Evolutionary conservation across 805 yeast species (phyloP), one percentile per base, ranked within the genome.

Genomic region (Wickerhamomyces pijperi): DNA sequence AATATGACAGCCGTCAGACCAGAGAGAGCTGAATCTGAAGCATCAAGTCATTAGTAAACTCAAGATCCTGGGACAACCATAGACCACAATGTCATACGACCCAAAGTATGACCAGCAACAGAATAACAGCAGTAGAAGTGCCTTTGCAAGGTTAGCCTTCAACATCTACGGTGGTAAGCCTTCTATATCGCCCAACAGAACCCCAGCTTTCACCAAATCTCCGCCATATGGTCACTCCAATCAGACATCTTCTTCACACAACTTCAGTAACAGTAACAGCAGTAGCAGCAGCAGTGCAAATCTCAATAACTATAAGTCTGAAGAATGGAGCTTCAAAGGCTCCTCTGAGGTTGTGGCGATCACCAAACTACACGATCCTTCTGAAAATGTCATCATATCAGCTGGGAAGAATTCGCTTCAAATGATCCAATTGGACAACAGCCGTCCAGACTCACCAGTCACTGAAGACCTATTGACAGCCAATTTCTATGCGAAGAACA

Each of bases 141-240:
- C 55, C 0, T 56, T 73, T 42, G 74, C 80, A 4, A 62, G 76
- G 35, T 67, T 76, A 54, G 80, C 82, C 0, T 75, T 72, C 60
- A 71, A 74, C 47, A 72, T 75, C 29, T 76, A 76, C 53, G 80
- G 29, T 8, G 29, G 80, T 16, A 43, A 41, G 39, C 40, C 53
- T 7, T 46, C 55, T 3, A 39, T 45, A 1, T 44, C 52, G 5
- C 39, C 49, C 14, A 31, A 31, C 19, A 39, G 45, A 23, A 31
- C 47, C 20, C 42, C 46, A 5, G n/a, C 32, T 15, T 42, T 16
- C 37, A 38, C 34, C 4, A 39, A 42, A 3, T 37, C 49, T 25
- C 45, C 46, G 5, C 47, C 45, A 36, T 50, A 42, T 43, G 51
- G 40, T 37, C 28, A 23, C 4, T 20, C 39, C 28, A 17, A 39